Conservation (phyloP, 345 rosid species). For the Gynandropsis gynandra region DNA sequence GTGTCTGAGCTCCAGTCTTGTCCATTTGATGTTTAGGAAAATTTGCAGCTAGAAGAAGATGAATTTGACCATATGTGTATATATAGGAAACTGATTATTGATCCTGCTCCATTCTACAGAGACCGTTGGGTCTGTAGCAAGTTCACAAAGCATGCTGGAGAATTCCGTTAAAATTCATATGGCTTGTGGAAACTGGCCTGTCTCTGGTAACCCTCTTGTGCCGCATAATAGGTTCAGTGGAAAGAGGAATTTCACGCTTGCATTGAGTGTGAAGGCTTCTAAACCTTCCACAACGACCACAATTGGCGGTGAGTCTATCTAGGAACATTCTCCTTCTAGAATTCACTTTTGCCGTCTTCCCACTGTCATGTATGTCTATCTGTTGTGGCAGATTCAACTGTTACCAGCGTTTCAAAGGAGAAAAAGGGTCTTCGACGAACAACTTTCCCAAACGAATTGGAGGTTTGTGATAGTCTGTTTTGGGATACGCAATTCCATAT, state of each 20-base stretch:
- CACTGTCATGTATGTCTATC: too few relatives aligned
- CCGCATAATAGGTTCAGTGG: constrained; percentile 30
- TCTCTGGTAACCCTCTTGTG: constrained; percentile 25
- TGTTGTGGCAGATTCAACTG: constrained; percentile 29
- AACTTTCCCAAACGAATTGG: constrained; percentile 72
- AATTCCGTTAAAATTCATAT: constrained; percentile 13
- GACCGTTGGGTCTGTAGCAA: constrained; percentile 30
- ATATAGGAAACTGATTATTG: background rate
- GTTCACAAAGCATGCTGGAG: constrained; percentile 8
- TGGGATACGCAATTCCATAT: too few relatives aligned
- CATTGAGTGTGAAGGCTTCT: constrained; percentile 39
- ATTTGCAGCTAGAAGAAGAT: constrained; percentile 9
- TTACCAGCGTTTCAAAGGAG: constrained; percentile 31
- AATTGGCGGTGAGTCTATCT: constrained; percentile 43
- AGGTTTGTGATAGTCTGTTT: constrained; percentile 32
- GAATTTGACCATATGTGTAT: background rate
- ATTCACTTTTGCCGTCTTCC: background rate
- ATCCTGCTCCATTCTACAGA: constrained; percentile 24
- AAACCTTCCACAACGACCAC: constrained; percentile 39
- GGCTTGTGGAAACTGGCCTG: constrained; percentile 24
- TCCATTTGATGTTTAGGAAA: background rate
- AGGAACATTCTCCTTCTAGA: background rate
- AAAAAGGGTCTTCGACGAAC: constrained; percentile 31
- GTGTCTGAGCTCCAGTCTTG: background rate
- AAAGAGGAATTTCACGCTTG: constrained; percentile 23